These are phyloP conservation scores for Lepidium didymum DNA, from an alignment of 345 rosid species.

Conservation along the genomic window DNA sequence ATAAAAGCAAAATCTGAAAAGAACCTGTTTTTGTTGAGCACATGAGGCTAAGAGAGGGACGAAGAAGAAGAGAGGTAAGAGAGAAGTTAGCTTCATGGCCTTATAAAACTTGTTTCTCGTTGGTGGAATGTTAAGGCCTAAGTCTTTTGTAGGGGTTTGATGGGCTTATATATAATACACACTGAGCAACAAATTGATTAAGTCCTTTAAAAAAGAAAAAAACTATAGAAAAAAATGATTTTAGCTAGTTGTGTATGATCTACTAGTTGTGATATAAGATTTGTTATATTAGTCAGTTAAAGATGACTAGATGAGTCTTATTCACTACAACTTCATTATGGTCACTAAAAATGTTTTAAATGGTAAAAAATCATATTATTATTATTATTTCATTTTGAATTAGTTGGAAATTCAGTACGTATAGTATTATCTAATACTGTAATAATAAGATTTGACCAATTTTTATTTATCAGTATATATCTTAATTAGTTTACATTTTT, in stretches of 20 bases:
- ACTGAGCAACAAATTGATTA: conserved; percentile 6
- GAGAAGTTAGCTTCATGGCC: conserved; percentile 27
- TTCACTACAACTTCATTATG: background rate
- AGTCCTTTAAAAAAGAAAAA: background rate
- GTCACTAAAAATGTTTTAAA: background rate
- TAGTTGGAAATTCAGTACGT: background rate
- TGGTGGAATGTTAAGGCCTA: conserved; percentile 6
- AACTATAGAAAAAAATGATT: background rate
- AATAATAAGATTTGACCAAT: background rate
- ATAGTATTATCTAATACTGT: background rate
- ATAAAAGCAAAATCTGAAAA: background rate
- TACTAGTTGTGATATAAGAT: background rate
- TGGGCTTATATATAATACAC: conserved; percentile 19
- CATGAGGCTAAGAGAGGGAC: conserved; percentile 43
- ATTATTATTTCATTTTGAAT: background rate
- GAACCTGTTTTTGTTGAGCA: conserved; percentile 29
- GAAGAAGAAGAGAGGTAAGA: conserved; percentile 29
- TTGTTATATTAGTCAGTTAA: background rate
- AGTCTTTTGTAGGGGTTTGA: background rate
- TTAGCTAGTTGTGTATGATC: background rate
- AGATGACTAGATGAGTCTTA: conserved; percentile 5
- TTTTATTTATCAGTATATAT: background rate
- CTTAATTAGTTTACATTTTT: background rate
- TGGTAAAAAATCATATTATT: background rate
- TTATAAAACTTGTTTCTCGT: background rate